Percentiles rank a stretch among this genome's conserved stretches.
Conservation (phyloP, 202 grass and related monocot genomes). For the Eragrostis tef region DNA sequence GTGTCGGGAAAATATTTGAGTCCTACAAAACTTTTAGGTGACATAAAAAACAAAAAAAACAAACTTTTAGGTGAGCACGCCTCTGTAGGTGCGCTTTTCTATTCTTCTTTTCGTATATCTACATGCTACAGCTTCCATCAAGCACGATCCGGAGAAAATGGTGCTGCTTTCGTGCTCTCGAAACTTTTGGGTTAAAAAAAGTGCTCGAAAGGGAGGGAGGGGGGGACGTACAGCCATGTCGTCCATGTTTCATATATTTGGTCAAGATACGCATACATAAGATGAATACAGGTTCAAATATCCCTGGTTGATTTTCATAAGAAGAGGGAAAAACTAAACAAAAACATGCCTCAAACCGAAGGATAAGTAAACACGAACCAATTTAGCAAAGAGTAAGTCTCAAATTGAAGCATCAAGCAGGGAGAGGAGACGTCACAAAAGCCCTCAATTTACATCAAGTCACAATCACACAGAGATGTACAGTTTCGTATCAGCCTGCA, state of each 20-base stretch:
- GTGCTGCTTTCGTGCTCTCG: neutral
- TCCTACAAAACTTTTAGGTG: neutral
- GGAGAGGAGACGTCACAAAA: neutral
- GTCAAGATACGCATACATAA: neutral
- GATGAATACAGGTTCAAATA: neutral
- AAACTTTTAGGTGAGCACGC: neutral
- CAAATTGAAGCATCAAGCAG: neutral
- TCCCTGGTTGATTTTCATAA: neutral
- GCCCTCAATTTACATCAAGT: neutral
- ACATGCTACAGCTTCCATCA: neutral
- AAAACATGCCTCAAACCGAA: neutral
- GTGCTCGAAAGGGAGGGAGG: conserved; percentile 44
- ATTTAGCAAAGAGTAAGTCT: neutral
- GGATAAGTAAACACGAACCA: neutral
- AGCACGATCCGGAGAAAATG: neutral
- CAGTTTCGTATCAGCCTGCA: conserved; percentile 18
- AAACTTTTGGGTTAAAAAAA: neutral
- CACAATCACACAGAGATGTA: neutral
- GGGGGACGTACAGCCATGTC: conserved; percentile 43
- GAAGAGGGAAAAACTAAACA: neutral
- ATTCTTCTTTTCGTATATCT: neutral
- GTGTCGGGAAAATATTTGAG: too few species aligned
- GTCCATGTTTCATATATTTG: neutral
- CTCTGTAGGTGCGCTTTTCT: neutral
- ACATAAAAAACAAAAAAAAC: conserved; percentile 52